A percentile compares a stretch with the other conserved stretches of the same genome.
These are phyloP conservation scores for Torrubiella hemipterigena DNA, from an alignment of 2,329 filamentous ascomycete species.

Conservation along the genomic window DNA sequence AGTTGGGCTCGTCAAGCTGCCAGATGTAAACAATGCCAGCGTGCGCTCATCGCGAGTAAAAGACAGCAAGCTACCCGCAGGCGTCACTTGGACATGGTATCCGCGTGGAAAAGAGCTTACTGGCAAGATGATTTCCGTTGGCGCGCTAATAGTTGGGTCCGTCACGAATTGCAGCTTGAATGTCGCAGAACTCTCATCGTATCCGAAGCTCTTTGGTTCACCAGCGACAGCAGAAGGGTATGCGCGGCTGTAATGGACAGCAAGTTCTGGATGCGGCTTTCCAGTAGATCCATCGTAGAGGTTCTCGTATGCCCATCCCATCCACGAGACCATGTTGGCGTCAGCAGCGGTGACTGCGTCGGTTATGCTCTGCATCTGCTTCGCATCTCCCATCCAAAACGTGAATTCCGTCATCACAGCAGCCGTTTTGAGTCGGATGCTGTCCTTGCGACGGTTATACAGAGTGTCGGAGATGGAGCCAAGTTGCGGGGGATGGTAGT, in stretches of 20 bases:
- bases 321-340: conserved; percentile 10
- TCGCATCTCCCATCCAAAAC: conserved; percentile 10
- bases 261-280: conserved; percentile 7
- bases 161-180: conserved; percentile 7
- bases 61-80: conserved; percentile 5
- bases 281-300: conserved; percentile 8
- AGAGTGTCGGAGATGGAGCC: conserved; percentile 8
- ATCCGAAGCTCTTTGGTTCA: conserved; percentile 7
- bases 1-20: background rate
- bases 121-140: conserved; percentile 10
- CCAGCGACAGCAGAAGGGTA: conserved; percentile 10
- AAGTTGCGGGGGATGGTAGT: conserved; percentile 10
- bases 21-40: conserved; percentile 7
- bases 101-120: conserved; percentile 7
- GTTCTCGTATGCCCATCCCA: conserved; percentile 11
- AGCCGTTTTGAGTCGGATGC: conserved; percentile 8
- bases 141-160: conserved; percentile 6
- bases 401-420: conserved; percentile 9
- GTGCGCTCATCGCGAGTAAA: conserved; percentile 6
- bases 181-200: conserved; percentile 4
- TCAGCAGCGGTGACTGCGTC: conserved; percentile 9
- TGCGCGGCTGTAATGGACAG: conserved; percentile 9
- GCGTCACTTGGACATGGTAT: conserved; percentile 6
- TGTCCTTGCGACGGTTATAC: conserved; percentile 8
- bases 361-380: conserved; percentile 7